Evolutionary conservation across 441 rosid genomes (phyloP).

Genomic region (Gossypium armourianum): DNA sequence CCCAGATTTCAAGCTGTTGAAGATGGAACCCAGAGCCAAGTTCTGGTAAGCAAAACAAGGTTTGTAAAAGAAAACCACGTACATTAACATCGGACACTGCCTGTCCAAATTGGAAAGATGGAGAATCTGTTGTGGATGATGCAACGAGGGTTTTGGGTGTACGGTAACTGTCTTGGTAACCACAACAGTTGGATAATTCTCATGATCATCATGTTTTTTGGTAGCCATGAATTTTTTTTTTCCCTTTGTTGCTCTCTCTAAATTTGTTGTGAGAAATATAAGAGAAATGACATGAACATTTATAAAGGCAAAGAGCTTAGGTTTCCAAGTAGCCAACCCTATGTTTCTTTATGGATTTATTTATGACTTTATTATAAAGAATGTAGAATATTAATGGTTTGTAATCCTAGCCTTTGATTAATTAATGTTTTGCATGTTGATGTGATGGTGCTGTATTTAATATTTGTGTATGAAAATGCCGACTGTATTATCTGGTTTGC

Average conservation of each 20-base stretch:
- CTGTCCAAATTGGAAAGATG: constrained; percentile 53
- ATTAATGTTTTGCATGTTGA: constrained; percentile 18
- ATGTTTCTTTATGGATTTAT: constrained; percentile 21
- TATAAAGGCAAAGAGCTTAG: constrained; percentile 15
- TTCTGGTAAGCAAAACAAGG: constrained; percentile 20
- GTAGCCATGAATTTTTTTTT: constrained; percentile 20
- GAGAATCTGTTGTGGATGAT: constrained; percentile 31
- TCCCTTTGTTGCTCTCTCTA: not conserved
- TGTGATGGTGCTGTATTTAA: constrained; percentile 4
- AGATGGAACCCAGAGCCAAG: constrained; percentile 25
- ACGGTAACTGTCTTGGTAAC: constrained; percentile 29
- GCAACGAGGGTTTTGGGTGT: constrained; percentile 24
- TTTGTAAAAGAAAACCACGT: constrained; percentile 51
- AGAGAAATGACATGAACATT: not conserved
- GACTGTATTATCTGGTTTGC: constrained; percentile 23
- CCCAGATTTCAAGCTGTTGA: constrained; percentile 37
- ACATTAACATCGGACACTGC: constrained; percentile 56
- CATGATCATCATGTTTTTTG: not conserved
- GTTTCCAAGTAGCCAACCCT: constrained; percentile 30
- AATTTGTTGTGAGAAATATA: not conserved
- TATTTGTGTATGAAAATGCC: not conserved
- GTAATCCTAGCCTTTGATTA: constrained; percentile 2
- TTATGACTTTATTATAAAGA: not conserved
- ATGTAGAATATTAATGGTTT: not conserved
- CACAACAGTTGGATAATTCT: constrained; percentile 23